Conservation (phyloP, 306 rosid species). For the Macrotyloma uniflorum region DNA sequence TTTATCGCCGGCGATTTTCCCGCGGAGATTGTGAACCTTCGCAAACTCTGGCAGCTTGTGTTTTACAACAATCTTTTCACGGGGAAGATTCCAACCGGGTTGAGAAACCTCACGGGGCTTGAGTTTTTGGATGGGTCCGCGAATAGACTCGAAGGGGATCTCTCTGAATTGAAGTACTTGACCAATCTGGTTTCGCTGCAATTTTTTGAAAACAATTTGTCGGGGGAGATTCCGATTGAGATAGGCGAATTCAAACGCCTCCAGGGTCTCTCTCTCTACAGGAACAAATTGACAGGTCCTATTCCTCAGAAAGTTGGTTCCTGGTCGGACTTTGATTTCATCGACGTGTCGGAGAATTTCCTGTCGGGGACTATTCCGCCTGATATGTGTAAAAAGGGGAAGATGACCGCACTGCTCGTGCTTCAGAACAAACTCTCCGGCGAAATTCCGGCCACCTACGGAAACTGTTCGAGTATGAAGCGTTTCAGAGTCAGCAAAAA, state of each 20-base stretch:
- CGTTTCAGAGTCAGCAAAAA: conserved; percentile 75
- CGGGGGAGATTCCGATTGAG: conserved; percentile 73
- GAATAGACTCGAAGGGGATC: conserved; percentile 65
- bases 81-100: conserved; percentile 67
- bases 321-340: conserved; percentile 57
- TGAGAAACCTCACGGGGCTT: conserved; percentile 60
- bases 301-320: conserved; percentile 80
- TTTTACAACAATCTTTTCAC: conserved; percentile 59
- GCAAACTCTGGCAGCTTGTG: conserved; percentile 75
- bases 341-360: conserved; percentile 78
- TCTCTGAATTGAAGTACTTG: conserved; percentile 56
- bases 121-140: conserved; percentile 63
- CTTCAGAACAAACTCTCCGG: conserved; percentile 87
- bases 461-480: conserved; percentile 46
- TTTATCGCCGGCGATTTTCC: conserved; percentile 70
- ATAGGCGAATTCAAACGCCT: conserved; percentile 75
- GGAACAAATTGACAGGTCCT: conserved; percentile 64
- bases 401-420: conserved; percentile 50
- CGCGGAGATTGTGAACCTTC: conserved; percentile 63
- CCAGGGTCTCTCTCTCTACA: conserved; percentile 58
- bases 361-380: conserved; percentile 82
- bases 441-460: conserved; percentile 68
- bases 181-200: conserved; percentile 63
- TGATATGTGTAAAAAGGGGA: conserved; percentile 74
- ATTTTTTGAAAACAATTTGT: conserved; percentile 50